A percentile compares a stretch with the other conserved stretches of the same genome.
phyloP scores from a whole-genome alignment of 2,329 filamentous ascomycete genomes.

The Penicillium rolfsii region DNA sequence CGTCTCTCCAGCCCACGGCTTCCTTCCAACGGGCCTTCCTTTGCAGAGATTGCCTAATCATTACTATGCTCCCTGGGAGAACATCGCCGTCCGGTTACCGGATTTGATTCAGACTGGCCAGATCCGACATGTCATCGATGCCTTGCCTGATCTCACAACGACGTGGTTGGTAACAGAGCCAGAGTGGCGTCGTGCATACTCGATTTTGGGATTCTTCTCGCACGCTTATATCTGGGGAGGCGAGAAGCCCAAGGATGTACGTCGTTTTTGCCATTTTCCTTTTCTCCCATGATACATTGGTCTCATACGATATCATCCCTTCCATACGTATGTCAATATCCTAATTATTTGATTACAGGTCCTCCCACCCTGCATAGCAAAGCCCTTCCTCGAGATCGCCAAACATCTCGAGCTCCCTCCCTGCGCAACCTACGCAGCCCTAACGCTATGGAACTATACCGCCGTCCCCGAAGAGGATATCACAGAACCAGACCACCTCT shows the following conservation, averaged over 20 bases:
- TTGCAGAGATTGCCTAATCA: conserved; percentile 73
- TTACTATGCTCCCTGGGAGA: conserved; percentile 93
- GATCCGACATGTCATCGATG: conserved; percentile 73
- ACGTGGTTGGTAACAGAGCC: conserved; percentile 73
- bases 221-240: conserved; percentile 88
- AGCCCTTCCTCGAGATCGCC: conserved; percentile 44
- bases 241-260: conserved; percentile 68
- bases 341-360: conserved; percentile 16
- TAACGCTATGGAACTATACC: conserved; percentile 47
- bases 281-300: neutral
- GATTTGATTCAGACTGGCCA: conserved; percentile 74
- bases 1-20: conserved; percentile 65
- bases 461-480: conserved; percentile 32
- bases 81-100: conserved; percentile 75
- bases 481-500: conserved; percentile 43
- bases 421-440: conserved; percentile 49
- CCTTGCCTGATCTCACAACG: conserved; percentile 77
- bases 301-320: neutral
- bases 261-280: neutral
- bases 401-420: conserved; percentile 43
- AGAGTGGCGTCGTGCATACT: conserved; percentile 86
- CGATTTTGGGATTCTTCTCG: conserved; percentile 72
- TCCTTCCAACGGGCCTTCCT: conserved; percentile 77
- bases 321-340: no score
- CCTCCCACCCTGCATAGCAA: conserved; percentile 42